Evolutionary conservation across 2,329 filamentous ascomycete species (phyloP).

Genomic region (Septoria linicola): DNA sequence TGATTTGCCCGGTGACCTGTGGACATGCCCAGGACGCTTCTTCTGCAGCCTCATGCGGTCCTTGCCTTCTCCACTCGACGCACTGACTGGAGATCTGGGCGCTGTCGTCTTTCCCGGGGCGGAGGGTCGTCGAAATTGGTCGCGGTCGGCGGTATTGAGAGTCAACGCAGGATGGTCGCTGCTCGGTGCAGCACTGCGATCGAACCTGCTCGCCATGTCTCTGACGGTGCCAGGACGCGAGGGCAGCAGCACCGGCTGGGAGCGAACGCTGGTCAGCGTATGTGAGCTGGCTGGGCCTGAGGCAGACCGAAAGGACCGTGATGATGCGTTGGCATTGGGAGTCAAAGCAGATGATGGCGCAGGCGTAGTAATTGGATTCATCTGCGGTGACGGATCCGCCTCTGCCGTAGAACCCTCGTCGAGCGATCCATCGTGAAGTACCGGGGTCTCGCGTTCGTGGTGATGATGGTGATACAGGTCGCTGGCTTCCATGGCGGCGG

Average conservation of each 20-base stretch:
- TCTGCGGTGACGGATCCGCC: background rate
- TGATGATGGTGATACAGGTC: background rate
- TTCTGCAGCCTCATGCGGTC: conserved; percentile 34
- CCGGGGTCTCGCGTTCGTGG: conserved; percentile 1
- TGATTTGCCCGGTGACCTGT: conserved; percentile 31
- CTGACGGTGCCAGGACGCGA: conserved; percentile 55
- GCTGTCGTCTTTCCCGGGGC: conserved; percentile 24
- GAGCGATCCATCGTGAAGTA: background rate
- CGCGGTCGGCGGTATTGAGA: conserved; percentile 28
- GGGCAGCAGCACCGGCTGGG: conserved; percentile 34
- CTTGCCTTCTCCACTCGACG: conserved; percentile 26
- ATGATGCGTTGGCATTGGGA: conserved; percentile 5
- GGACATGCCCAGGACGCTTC: conserved; percentile 28
- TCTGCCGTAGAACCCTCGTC: conserved; percentile 4
- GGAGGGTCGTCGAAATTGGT: conserved; percentile 29
- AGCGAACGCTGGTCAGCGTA: conserved; percentile 29
- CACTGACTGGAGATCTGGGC: conserved; percentile 30
- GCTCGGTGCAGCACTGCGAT: conserved; percentile 48
- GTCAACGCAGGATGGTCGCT: conserved; percentile 22
- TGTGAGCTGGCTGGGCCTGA: conserved; percentile 24
- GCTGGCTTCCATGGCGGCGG: background rate
- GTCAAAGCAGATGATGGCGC: conserved; percentile 1
- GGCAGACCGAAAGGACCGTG: conserved; percentile 19
- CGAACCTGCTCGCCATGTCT: conserved; percentile 76
- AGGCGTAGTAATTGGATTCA: background rate